Conservation (phyloP, 2,329 filamentous ascomycete genomes). For the Tolypocladium guangdongense region DNA sequence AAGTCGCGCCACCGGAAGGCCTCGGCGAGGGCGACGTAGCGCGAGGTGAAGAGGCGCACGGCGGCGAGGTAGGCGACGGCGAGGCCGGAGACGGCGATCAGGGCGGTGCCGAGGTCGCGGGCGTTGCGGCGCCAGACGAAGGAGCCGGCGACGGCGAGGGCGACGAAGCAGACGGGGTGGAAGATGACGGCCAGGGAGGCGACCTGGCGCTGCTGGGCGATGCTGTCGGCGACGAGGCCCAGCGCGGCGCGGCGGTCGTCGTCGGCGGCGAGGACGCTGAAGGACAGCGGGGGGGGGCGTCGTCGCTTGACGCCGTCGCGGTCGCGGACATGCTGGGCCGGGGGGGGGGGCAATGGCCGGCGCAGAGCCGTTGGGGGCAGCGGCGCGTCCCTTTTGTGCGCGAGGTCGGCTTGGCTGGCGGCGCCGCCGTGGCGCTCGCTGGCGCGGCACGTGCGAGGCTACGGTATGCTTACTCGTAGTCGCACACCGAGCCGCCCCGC, state of each 20-base stretch:
- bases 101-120: conserved; percentile 42
- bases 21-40: conserved; percentile 55
- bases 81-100: conserved; percentile 46
- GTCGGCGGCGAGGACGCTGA: conserved; percentile 39
- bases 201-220: conserved; percentile 69
- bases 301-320: no score
- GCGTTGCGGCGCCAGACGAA: conserved; percentile 26
- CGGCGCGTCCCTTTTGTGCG: no score
- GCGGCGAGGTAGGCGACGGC: conserved; percentile 51
- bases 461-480: no score
- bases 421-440: no score
- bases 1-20: conserved; percentile 52
- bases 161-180: conserved; percentile 42
- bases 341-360: no score
- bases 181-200: conserved; percentile 53
- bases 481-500: no score
- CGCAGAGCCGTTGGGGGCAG: no score
- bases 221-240: conserved; percentile 65
- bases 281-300: conserved; percentile 47
- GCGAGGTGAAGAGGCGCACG: conserved; percentile 47
- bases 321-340: no score
- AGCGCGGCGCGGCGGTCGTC: conserved; percentile 56
- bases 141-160: conserved; percentile 28
- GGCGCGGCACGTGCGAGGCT: no score
- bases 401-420: no score